phyloP scores from a whole-genome alignment of 78 protist genomes.

The Dictyostelium brefeldianum region DNA sequence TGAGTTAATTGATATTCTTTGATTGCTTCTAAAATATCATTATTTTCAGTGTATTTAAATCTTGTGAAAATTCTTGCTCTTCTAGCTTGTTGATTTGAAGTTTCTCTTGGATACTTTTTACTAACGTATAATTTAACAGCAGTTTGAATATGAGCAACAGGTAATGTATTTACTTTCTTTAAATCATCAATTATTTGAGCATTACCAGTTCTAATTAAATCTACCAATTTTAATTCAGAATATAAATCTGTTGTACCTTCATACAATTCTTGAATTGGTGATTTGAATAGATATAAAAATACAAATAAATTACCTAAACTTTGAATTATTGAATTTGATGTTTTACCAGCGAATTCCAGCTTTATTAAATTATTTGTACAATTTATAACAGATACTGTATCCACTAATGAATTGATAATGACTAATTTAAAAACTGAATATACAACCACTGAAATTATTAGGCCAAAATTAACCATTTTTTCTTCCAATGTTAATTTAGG shows the following conservation, averaged over 20 bases:
- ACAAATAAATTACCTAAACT: neutral
- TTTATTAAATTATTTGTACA: neutral
- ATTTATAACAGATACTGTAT: neutral
- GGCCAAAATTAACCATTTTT: neutral
- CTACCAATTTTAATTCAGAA: neutral
- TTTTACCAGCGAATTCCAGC: neutral
- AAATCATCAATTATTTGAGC: neutral
- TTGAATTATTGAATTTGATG: neutral
- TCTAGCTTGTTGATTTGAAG: neutral
- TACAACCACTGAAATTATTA: neutral
- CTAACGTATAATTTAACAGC: neutral
- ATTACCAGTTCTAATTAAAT: neutral
- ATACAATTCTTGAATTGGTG: neutral
- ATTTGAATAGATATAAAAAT: neutral
- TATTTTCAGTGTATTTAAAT: neutral
- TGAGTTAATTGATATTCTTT: neutral
- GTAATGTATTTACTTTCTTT: neutral
- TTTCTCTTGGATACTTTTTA: neutral
- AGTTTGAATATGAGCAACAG: neutral
- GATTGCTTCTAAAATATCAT: slow-evolving; percentile 4
- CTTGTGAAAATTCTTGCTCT: neutral
- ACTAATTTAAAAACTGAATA: neutral
- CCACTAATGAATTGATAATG: neutral
- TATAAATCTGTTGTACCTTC: neutral
- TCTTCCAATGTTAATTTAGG: neutral